Base-by-base conservation (phyloP, 2,329 filamentous ascomycete species). In the Aureobasidium mangrovei region DNA sequence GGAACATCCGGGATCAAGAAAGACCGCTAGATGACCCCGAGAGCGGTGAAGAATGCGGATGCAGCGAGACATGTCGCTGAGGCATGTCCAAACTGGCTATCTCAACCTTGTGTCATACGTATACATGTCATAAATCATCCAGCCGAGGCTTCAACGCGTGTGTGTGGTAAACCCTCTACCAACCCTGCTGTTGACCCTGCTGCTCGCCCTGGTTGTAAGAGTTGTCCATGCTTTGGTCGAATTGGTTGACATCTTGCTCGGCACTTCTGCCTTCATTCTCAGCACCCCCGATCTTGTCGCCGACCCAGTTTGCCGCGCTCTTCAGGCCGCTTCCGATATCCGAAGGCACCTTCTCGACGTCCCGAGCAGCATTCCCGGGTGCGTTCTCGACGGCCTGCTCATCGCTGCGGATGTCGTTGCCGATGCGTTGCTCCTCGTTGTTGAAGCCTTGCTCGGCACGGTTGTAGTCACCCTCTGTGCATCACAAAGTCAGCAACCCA, bases 321-420 rank as follows among this genome's bases (percentile, higher is more conserved):
- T 39, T 44, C 0, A 59, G 32, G 0, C 54, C 59, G 18, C 40
- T 47, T 2, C 58, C 57, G 18, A 60, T 56, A n/a, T 59, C 49
- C 9, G 51, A 54, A n/a, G 58, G 58, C 3, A 56, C 56, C 42
- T 59, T 54, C 44, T 60, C 56, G 42, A 59, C 56, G 33, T 38
- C 45, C 24, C 44, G 55, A 4, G 44, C 55, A 2, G 56, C 26
- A 38, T 59, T 56, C 4, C 33, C 40, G 8, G 57, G 57, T 12
- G 54, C 56, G 28, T 56, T 56, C 24, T 57, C 52, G n/a, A 60
- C 58, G 38, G 47, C 43, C 47, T 58, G 57, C 42, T 57, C 54
- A 39, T 54, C 57, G 29, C 53, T 41, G 36, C 44, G 49, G 32
- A 60, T 45, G 33, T 57, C 54, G 41, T 59, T 39, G 40, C 57